Evolutionary conservation across 2,329 filamentous ascomycete species (phyloP), one percentile per base, ranked within the genome.

Genomic region (Trichoderma atrobrunneum): DNA sequence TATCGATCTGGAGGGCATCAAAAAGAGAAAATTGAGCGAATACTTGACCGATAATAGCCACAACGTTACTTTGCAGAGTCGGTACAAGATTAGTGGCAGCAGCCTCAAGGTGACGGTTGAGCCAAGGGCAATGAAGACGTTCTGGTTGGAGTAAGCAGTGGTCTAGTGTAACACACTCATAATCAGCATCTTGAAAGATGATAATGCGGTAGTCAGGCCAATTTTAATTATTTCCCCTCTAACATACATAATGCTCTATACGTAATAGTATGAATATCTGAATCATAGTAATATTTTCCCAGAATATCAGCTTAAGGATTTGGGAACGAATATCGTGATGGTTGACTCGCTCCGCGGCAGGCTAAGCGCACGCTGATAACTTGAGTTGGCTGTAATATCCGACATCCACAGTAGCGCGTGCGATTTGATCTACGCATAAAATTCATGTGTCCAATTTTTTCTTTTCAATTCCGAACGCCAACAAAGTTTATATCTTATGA

Each of bases 1-100:
- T 10, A 69, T 69, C 36, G n/a, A 69, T 34, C 39, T 69, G n/a
- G 66, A 69, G 14, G 66, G 66, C 5, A 51, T 69, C 21, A 61
- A 69, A 43, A 69, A 69, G 56, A 69, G 56, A 12, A 69, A 69
- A 12, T 10, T 69, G n/a, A 69, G 66, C 51, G 66, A 61, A n/a
- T 69, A 69, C n/a, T 26, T 69, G n/a, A 69, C 66, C 12, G 66
- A 69, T 26, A 69, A 61, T 7, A 69, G 12, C n/a, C 66, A 69
- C 30, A 69, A 69, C 43, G 66, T 69, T 16, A 69, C 66, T 16
- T 51, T 69, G n/a, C 56, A 69, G 21, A 69, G 56, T 28, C 56
- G 56, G 14, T 69, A 60, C 54, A 69, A 61, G 18, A 51, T 69
- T 26, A 51, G 36, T 5, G 66, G 66, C 26, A 69, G 16, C 30